Evolutionary conservation across 306 rosid species (phyloP).

Genomic region (Morella rubra): DNA sequence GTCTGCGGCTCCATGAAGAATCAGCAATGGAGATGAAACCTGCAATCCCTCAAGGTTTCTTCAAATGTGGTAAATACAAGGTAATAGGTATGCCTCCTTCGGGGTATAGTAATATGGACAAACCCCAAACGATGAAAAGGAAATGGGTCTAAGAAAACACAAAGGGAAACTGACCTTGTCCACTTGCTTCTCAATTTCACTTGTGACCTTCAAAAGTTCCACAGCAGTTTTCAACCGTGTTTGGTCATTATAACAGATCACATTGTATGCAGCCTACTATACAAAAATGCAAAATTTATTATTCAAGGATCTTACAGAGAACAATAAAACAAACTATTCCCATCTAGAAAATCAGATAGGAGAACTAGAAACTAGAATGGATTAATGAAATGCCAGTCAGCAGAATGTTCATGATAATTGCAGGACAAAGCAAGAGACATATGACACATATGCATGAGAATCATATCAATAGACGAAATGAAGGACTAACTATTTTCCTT

Average conservation of each 20-base stretch:
- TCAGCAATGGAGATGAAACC: constrained; percentile 73
- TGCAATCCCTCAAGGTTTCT: constrained; percentile 26
- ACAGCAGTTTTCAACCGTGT: constrained; percentile 70
- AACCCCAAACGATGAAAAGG: not conserved
- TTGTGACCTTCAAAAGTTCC: constrained; percentile 62
- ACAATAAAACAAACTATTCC: not conserved
- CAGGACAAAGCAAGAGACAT: too few relatives aligned
- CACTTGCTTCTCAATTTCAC: constrained; percentile 61
- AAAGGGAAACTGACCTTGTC: constrained; percentile 49
- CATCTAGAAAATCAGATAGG: not conserved
- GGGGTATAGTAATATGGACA: not conserved
- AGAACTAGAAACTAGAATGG: not conserved
- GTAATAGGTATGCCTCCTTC: not conserved
- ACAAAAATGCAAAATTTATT: not conserved
- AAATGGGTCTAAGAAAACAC: constrained; percentile 3
- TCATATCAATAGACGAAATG: constrained; percentile 4
- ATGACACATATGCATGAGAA: too few relatives aligned
- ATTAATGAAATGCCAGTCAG: not conserved
- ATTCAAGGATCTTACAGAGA: not conserved
- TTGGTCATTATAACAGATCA: constrained; percentile 57
- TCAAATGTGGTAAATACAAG: not conserved
- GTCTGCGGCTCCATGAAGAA: constrained; percentile 86
- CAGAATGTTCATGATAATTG: not conserved
- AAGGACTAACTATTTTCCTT: constrained; percentile 71
- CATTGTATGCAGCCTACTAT: constrained; percentile 73